These are phyloP conservation scores for Apiospora pterosperma DNA, from an alignment of 2,329 filamentous ascomycete genomes.

Conservation along the genomic window DNA sequence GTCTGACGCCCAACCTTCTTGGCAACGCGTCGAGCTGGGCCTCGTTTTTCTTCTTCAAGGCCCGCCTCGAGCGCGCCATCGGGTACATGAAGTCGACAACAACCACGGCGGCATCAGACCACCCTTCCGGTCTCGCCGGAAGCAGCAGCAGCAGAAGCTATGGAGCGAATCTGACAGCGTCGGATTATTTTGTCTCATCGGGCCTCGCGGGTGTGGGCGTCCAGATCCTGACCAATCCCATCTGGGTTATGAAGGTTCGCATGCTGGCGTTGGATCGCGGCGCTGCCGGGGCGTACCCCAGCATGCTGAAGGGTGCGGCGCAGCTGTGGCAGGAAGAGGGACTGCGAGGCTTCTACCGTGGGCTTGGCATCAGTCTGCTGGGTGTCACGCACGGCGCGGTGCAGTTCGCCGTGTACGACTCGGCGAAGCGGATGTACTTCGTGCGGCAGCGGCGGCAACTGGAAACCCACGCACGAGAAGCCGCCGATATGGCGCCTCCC, in stretches of 20 bases:
- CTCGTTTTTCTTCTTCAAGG: conserved; percentile 82
- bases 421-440: conserved; percentile 55
- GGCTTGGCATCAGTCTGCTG: conserved; percentile 76
- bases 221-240: conserved; percentile 82
- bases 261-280: conserved; percentile 84
- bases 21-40: conserved; percentile 91
- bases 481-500: conserved; percentile 25
- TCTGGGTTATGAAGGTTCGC: conserved; percentile 97
- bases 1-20: conserved; percentile 83
- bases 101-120: not conserved
- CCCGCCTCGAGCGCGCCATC: conserved; percentile 47
- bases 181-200: conserved; percentile 80
- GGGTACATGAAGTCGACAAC: conserved; percentile 25
- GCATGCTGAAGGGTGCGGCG: conserved; percentile 67
- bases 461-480: conserved; percentile 1
- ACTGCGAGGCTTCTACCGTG: conserved; percentile 78
- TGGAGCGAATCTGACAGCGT: conserved; percentile 42
- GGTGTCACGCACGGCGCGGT: conserved; percentile 91
- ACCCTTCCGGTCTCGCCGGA: not conserved
- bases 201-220: conserved; percentile 69
- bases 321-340: conserved; percentile 72
- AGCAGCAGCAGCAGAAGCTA: not conserved
- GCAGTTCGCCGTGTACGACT: conserved; percentile 94
- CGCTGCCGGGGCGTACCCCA: conserved; percentile 74
- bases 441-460: conserved; percentile 30